A percentile compares a stretch with the other conserved stretches of the same genome.
These are phyloP conservation scores for Gloeophyllum trabeum DNA, from an alignment of 768 basidiomycete species.

Conservation along the genomic window DNA sequence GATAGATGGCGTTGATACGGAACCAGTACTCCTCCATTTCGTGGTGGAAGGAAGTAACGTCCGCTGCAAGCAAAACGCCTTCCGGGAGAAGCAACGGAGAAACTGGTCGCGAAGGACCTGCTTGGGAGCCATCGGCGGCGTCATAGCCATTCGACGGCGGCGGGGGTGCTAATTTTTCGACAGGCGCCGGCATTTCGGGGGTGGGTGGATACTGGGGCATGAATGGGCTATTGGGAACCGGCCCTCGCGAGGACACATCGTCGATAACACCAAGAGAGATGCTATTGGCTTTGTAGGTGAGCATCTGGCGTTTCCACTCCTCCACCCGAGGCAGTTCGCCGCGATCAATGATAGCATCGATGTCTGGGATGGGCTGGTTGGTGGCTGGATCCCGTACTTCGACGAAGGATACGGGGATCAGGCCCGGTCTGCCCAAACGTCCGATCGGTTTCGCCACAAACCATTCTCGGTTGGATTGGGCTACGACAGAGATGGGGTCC, in stretches of 20 bases:
- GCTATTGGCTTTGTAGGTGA: slow-evolving; percentile 91
- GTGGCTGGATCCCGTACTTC: slow-evolving; percentile 91
- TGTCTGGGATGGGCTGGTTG: slow-evolving; percentile 64
- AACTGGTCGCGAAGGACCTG: slow-evolving; percentile 3
- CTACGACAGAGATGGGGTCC: slow-evolving; percentile 92
- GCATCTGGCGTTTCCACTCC: slow-evolving; percentile 95
- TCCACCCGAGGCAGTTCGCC: slow-evolving; percentile 94
- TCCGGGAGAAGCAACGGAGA: slow-evolving; percentile 39
- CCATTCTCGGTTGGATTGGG: slow-evolving; percentile 99
- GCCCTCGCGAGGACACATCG: slow-evolving; percentile 27
- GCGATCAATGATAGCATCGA: slow-evolving; percentile 69
- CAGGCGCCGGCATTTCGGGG: not conserved
- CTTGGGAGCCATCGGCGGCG: not conserved
- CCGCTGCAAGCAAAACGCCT: slow-evolving; percentile 77
- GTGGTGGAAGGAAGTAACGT: slow-evolving; percentile 93
- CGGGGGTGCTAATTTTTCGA: not conserved
- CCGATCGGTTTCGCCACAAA: slow-evolving; percentile 99
- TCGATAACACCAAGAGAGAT: slow-evolving; percentile 93
- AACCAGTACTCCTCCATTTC: slow-evolving; percentile 98
- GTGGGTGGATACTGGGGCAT: slow-evolving; percentile 9
- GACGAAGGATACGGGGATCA: slow-evolving; percentile 96
- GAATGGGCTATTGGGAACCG: slow-evolving; percentile 33
- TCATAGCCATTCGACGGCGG: not conserved
- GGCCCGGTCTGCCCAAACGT: slow-evolving; percentile 84
- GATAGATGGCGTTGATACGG: slow-evolving; percentile 81